Evolutionary conservation across 805 yeast genomes (phyloP).

Genomic region (Wickerhamiella kazuoi): DNA sequence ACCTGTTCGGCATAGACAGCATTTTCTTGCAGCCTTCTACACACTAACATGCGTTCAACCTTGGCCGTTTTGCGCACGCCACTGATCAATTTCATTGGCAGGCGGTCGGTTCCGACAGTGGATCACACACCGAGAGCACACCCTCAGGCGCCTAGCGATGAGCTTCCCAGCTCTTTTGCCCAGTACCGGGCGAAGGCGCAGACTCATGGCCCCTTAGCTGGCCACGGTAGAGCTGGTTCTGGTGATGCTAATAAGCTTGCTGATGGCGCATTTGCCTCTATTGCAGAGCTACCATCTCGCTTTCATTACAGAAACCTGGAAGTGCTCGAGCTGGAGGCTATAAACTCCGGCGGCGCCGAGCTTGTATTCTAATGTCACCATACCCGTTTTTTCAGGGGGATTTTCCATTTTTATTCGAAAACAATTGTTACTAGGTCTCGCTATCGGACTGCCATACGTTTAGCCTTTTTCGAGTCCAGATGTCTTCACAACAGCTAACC

Average conservation of each 20-base stretch:
- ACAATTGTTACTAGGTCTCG: too few species aligned
- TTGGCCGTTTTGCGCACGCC: constrained; percentile 27
- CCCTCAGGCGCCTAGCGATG: constrained; percentile 24
- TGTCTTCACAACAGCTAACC: too few species aligned
- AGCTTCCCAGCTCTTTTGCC: constrained; percentile 24
- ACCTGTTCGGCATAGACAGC: too few species aligned
- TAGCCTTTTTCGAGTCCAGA: too few species aligned
- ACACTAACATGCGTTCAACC: constrained; percentile 18
- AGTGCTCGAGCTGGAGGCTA: constrained; percentile 54
- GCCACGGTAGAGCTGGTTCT: constrained; percentile 9
- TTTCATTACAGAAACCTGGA: constrained; percentile 51
- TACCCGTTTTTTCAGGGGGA: background rate
- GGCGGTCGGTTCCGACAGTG: constrained; percentile 28
- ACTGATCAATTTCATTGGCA: constrained; percentile 73
- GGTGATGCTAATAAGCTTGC: constrained; percentile 11
- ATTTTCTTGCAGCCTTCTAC: too few species aligned
- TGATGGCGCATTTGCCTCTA: constrained; percentile 23
- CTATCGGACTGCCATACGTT: too few species aligned
- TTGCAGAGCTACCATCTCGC: constrained; percentile 52
- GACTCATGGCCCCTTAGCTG: constrained; percentile 21
- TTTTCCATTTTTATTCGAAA: too few species aligned
- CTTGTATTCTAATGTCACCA: constrained; percentile 25
- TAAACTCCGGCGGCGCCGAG: constrained; percentile 73
- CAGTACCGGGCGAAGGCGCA: constrained; percentile 18
- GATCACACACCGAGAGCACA: constrained; percentile 27